Evolutionary conservation across 2,329 filamentous ascomycete species (phyloP), one percentile per base, ranked within the genome.

Genomic region (Corynespora cassiicola): DNA sequence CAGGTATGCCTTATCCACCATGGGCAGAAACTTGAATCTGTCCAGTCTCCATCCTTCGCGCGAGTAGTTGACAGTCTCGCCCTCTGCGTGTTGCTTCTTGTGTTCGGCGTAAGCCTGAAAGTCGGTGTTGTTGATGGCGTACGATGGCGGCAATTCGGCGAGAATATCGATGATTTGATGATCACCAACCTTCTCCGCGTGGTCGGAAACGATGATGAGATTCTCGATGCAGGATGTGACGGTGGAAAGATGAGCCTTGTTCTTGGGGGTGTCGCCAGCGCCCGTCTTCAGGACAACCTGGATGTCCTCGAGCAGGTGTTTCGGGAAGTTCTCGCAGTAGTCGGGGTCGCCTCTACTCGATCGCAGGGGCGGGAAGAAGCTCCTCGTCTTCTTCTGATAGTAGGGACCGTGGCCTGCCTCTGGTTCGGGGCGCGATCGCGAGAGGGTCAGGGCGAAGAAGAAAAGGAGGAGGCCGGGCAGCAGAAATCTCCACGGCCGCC

Each of bases 1-100:
- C 10, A 55, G 52, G 41, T 75, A 69, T 0, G 77, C 74, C 58
- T 78, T 76, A 43, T 78, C 74, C 3, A 78, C 74, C 68, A 80
- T 75, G 23, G 78, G 78, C 36, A 81, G 66, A 58, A 80, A 81
- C 61, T 81, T 81, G 75, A 77, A 81, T 51, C 79, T 79, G 55
- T 81, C 78, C 18, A 81, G 65, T 45, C 72, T 75, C 76, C 78
- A 81, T 22, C 75, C 77, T 0, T 75, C 74, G 31, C 55, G 73
- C 41, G 67, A 61, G 76, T 76, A 77, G 40, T 76, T 74, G 42
- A 60, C 65, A 54, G 44, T 63, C 55, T 52, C 69, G 53, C 54
- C 65, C 33, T 68, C 61, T 14, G 57, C 54, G 18, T 61, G 56
- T n/a, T 57, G 59, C 49, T 65, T 64, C 31, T 65, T 66, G 49